Percentiles rank a stretch among this genome's conserved stretches.
Conservation (phyloP, 495 filamentous ascomycete genomes). For the Daldinia caldariorum region DNA sequence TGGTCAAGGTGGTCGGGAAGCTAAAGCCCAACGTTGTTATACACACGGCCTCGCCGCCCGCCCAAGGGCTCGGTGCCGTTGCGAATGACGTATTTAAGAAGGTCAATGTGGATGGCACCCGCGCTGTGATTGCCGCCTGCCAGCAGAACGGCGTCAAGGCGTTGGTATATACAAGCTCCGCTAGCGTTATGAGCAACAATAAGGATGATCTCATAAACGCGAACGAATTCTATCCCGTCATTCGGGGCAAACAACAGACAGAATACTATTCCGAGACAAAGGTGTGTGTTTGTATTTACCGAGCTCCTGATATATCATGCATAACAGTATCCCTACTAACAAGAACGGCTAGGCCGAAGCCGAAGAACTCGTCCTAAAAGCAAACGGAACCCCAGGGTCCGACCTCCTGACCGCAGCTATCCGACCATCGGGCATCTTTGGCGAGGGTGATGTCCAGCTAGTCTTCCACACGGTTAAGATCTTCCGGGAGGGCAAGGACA, state of each 20-base stretch:
- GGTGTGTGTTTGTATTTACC: slow-evolving; percentile 59
- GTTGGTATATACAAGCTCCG: slow-evolving; percentile 93
- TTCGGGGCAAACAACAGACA: slow-evolving; percentile 73
- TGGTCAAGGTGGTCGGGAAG: slow-evolving; percentile 72
- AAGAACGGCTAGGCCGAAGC: slow-evolving; percentile 75
- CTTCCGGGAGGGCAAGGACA: slow-evolving; percentile 70
- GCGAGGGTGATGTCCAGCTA: slow-evolving; percentile 81
- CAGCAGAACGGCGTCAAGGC: slow-evolving; percentile 82
- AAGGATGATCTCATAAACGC: slow-evolving; percentile 84
- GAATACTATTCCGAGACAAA: slow-evolving; percentile 95
- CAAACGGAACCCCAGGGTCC: slow-evolving; percentile 75
- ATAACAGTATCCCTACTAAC: neutral
- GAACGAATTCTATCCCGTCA: slow-evolving; percentile 85
- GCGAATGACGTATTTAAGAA: slow-evolving; percentile 73
- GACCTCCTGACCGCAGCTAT: slow-evolving; percentile 79
- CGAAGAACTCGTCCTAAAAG: slow-evolving; percentile 82
- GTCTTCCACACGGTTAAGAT: slow-evolving; percentile 72
- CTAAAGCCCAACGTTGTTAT: slow-evolving; percentile 89
- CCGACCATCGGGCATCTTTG: slow-evolving; percentile 90
- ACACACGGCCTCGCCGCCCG: slow-evolving; percentile 86
- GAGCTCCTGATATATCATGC: neutral
- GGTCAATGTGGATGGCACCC: slow-evolving; percentile 94
- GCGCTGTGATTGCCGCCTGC: slow-evolving; percentile 77
- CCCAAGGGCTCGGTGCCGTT: slow-evolving; percentile 56
- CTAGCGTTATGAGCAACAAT: slow-evolving; percentile 86